phyloP scores from a whole-genome alignment of 306 rosid species.

The Lathyrus tuberosus region DNA sequence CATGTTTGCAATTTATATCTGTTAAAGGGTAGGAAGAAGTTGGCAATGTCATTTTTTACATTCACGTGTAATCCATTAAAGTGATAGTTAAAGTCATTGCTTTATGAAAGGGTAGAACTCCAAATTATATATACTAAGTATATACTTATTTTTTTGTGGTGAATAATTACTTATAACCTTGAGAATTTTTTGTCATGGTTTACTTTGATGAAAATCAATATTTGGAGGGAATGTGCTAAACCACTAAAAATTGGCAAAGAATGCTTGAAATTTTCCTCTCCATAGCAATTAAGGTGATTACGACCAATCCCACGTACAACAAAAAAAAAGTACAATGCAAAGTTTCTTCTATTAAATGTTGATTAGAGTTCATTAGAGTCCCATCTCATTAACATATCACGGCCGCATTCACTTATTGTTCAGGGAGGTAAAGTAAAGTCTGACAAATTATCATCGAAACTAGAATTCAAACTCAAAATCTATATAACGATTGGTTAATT shows the following conservation, averaged over 20 bases:
- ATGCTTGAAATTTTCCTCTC: slow-evolving; percentile 28
- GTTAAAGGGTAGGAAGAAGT: slow-evolving; percentile 33
- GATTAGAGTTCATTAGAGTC: too few species aligned
- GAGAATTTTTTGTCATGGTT: slow-evolving; percentile 3
- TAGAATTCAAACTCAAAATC: too few species aligned
- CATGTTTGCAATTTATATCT: slow-evolving; percentile 45
- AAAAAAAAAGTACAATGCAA: slow-evolving; percentile 35
- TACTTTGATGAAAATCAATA: slow-evolving; percentile 13
- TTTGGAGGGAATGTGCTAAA: slow-evolving; percentile 1
- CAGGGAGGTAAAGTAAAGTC: too few species aligned
- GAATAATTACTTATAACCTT: slow-evolving; percentile 26
- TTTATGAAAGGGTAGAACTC: slow-evolving; percentile 40
- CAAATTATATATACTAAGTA: too few species aligned
- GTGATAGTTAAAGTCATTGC: slow-evolving; percentile 36
- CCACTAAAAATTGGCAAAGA: slow-evolving; percentile 27
- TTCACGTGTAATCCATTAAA: slow-evolving; percentile 66
- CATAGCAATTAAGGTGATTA: slow-evolving; percentile 27
- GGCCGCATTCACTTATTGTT: neutral
- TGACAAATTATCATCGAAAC: too few species aligned
- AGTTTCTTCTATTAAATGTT: too few species aligned
- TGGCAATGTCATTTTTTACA: slow-evolving; percentile 45
- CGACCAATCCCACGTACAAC: slow-evolving; percentile 29
- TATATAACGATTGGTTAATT: too few species aligned
- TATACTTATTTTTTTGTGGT: slow-evolving; percentile 36
- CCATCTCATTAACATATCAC: too few species aligned